Evolutionary conservation across 2,329 filamentous ascomycete genomes (phyloP).

Genomic region (Tolypocladium amazonense): DNA sequence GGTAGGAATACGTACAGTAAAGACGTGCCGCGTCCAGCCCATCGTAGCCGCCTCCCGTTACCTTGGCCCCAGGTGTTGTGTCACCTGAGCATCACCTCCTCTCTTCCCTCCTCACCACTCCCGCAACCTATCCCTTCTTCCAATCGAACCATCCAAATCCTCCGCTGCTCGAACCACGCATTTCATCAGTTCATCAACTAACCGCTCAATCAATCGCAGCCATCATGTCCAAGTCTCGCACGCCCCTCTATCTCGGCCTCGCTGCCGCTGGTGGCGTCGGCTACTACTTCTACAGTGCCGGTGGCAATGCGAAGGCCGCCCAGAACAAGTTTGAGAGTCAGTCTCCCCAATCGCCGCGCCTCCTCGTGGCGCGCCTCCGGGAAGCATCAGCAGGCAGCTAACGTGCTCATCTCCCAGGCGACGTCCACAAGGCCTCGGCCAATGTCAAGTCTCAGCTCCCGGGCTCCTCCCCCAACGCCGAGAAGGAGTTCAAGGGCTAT

Average conservation of each 20-base stretch:
- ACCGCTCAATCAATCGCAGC: neutral
- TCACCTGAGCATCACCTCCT: constrained; percentile 1
- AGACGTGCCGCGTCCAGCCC: constrained; percentile 1
- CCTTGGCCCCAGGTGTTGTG: neutral
- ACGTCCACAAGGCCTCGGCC: constrained; percentile 58
- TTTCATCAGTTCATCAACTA: neutral
- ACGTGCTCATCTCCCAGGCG: constrained; percentile 44
- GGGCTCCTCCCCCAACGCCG: constrained; percentile 47
- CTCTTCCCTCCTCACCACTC: neutral
- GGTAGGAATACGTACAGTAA: neutral
- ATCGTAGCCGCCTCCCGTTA: neutral
- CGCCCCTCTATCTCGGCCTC: constrained; percentile 44
- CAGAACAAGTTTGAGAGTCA: constrained; percentile 77
- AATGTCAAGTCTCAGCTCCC: constrained; percentile 58
- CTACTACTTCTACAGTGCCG: constrained; percentile 87
- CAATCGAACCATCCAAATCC: neutral
- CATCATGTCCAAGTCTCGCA: constrained; percentile 36
- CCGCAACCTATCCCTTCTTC: neutral
- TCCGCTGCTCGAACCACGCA: neutral
- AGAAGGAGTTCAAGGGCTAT: constrained; percentile 48
- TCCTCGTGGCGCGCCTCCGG: neutral
- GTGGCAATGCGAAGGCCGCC: constrained; percentile 71
- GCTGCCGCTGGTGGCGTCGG: constrained; percentile 58
- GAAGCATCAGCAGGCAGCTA: neutral
- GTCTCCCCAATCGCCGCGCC: neutral